Conservation (phyloP, 2,329 filamentous ascomycete genomes). For the Fusarium coffeatum region DNA sequence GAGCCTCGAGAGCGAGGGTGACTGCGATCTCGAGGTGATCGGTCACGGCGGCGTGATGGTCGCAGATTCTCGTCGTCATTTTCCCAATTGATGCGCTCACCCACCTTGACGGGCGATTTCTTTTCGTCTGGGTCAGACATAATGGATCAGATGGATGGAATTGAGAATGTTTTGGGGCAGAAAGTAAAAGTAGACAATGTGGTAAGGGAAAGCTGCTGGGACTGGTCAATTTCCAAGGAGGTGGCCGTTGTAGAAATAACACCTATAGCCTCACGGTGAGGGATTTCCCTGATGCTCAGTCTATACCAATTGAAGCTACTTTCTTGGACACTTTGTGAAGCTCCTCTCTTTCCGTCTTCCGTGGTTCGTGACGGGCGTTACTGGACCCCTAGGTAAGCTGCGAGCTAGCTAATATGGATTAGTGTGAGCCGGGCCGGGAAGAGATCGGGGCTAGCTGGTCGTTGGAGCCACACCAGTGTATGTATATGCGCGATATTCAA, state of each 20-base stretch:
- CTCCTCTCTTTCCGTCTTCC: neutral
- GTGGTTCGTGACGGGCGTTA: neutral
- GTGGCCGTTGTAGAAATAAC: neutral
- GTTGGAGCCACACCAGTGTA: neutral
- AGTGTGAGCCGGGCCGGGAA: neutral
- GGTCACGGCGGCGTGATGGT: neutral
- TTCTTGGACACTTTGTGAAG: neutral
- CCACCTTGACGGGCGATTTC: neutral
- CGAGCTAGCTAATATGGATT: neutral
- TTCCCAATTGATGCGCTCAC: slow-evolving; percentile 13
- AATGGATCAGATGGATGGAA: neutral
- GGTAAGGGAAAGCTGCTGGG: neutral
- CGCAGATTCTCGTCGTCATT: slow-evolving; percentile 7
- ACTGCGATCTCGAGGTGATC: neutral
- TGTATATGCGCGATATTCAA: neutral
- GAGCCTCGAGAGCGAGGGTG: neutral
- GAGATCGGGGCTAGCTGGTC: neutral
- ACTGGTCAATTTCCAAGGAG: neutral
- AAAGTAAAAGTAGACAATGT: accelerated
- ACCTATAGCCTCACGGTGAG: accelerated
- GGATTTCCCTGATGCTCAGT: neutral
- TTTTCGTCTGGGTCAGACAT: slow-evolving; percentile 18
- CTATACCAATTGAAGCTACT: neutral
- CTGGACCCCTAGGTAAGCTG: neutral
- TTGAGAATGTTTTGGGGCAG: neutral